Percentiles rank a stretch among this genome's conserved stretches.
These are phyloP conservation scores for Fusarium sp. DNA, from an alignment of 2,329 filamentous ascomycete genomes.

Conservation along the genomic window DNA sequence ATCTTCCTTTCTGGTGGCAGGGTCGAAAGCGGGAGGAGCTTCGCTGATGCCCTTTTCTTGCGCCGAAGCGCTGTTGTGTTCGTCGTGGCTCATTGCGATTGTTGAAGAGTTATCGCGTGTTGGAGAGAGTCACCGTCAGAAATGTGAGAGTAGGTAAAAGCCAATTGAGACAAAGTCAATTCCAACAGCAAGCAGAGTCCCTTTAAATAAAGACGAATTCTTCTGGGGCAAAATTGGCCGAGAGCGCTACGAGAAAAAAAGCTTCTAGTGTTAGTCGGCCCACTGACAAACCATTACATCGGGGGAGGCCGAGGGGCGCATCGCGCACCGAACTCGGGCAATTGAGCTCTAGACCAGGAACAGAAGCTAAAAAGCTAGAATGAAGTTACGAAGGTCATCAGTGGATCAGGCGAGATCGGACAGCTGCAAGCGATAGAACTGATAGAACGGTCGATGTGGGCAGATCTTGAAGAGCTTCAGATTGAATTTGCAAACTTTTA, in stretches of 20 bases:
- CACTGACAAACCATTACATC: conserved; percentile 3
- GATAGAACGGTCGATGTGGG: conserved; percentile 2
- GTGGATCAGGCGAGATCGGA: conserved; percentile 10
- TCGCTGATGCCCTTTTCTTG: conserved; percentile 18
- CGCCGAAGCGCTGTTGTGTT: conserved; percentile 1
- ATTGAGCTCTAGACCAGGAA: background rate
- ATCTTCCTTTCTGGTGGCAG: background rate
- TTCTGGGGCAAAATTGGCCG: conserved; percentile 20
- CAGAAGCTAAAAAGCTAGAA: background rate
- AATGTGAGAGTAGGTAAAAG: background rate
- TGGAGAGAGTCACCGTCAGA: background rate
- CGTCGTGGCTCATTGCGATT: conserved; percentile 9
- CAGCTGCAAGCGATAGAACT: background rate
- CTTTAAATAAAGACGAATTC: too few species aligned
- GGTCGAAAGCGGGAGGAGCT: background rate
- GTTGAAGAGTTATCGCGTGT: background rate
- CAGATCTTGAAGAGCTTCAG: conserved; percentile 18
- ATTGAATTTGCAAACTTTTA: conserved; percentile 36
- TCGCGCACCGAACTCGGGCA: conserved; percentile 28
- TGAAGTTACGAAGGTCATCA: background rate
- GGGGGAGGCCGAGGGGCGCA: conserved; percentile 22
- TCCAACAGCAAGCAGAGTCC: too few species aligned
- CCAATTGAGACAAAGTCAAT: background rate
- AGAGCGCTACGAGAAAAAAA: conserved; percentile 20
- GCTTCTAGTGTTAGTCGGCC: conserved; percentile 11